Percentiles rank a stretch among this genome's conserved stretches.
Evolutionary conservation across 257 asterid genomes (phyloP).

Genomic region (Lycium ferocissimum): DNA sequence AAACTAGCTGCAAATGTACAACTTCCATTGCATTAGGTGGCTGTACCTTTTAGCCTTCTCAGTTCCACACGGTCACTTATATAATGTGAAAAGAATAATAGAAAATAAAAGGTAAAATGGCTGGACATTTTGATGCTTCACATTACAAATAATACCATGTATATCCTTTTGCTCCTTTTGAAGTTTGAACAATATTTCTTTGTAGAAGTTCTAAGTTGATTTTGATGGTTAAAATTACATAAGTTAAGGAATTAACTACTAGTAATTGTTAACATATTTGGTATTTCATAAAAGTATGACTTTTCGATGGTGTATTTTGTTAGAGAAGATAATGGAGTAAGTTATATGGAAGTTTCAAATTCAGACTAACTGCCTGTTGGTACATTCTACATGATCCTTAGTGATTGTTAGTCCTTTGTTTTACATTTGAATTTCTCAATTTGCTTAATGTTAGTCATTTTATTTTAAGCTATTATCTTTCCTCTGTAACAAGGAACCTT

Average conservation of each 20-base stretch:
- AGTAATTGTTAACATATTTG: neutral
- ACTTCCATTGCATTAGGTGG: neutral
- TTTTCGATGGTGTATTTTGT: neutral
- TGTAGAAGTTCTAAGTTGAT: neutral
- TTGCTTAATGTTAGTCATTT: neutral
- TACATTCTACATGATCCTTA: neutral
- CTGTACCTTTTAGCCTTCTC: neutral
- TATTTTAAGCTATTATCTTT: neutral
- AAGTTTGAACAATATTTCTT: neutral
- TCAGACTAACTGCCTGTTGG: neutral
- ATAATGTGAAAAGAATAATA: too few relatives aligned
- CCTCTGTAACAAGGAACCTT: neutral
- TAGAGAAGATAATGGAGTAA: neutral
- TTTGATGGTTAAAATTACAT: neutral
- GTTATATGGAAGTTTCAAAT: neutral
- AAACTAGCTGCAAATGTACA: neutral
- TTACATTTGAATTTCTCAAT: neutral
- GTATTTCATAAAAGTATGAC: neutral
- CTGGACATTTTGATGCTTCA: neutral
- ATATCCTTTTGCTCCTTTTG: neutral
- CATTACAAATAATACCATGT: neutral
- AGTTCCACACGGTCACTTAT: too few relatives aligned
- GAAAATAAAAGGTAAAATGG: neutral
- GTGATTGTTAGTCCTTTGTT: neutral
- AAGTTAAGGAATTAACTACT: too few relatives aligned